Evolutionary conservation across 2,329 filamentous ascomycete species (phyloP).

Genomic region (Knoxdaviesia capensis): DNA sequence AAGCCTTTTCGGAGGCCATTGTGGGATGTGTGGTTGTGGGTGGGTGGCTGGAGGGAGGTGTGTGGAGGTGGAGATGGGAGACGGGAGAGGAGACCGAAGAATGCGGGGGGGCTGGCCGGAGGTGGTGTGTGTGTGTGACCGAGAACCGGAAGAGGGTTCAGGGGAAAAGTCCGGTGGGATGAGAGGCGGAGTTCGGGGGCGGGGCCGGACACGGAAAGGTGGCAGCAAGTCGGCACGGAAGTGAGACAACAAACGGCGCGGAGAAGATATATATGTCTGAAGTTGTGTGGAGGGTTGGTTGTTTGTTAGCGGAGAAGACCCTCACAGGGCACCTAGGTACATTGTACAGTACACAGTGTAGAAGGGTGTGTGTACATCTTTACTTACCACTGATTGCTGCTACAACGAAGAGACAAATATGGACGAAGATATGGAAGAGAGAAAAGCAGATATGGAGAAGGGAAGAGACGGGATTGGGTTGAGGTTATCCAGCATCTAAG

Average conservation of each 20-base stretch:
- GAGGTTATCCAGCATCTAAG: too few relatives aligned
- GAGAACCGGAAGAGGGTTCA: neutral
- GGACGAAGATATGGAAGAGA: too few relatives aligned
- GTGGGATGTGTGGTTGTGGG: conserved; percentile 1
- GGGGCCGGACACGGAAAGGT: neutral
- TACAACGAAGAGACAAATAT: too few relatives aligned
- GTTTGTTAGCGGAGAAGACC: neutral
- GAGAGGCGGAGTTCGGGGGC: neutral
- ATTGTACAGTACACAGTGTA: too few relatives aligned
- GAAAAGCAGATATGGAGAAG: too few relatives aligned
- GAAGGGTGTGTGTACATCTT: too few relatives aligned
- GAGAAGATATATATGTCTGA: neutral
- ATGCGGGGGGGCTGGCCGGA: neutral
- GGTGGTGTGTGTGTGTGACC: neutral
- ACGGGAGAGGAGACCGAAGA: neutral
- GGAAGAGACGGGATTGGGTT: too few relatives aligned
- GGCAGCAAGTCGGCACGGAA: neutral
- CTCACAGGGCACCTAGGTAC: too few relatives aligned
- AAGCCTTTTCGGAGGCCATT: conserved; percentile 14
- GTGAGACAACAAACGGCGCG: neutral
- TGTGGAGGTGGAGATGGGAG: conserved; percentile 1
- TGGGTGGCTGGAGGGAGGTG: neutral
- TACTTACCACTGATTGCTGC: too few relatives aligned
- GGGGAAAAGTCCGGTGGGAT: neutral
- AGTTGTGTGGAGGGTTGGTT: neutral